Conservation (phyloP, 345 rosid species). For the Ricinus communis region DNA sequence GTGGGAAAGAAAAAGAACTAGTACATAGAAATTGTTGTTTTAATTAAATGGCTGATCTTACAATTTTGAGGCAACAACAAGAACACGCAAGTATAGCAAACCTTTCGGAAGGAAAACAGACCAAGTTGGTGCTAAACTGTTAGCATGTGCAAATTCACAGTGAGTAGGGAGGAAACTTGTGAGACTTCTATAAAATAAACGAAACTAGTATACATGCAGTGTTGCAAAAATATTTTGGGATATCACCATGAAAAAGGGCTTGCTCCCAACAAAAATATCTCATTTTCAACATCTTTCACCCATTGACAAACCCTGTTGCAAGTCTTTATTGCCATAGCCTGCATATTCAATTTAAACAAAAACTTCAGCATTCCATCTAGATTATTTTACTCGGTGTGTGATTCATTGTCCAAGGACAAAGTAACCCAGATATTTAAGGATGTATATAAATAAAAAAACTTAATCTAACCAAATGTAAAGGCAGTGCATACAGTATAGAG, state of each 20-base stretch:
- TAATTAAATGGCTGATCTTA: not conserved
- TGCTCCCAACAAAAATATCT: constrained; percentile 91
- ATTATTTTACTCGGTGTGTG: too few species aligned
- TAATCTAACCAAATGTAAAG: not conserved
- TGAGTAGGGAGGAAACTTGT: not conserved
- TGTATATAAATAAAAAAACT: not conserved
- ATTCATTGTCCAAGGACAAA: too few species aligned
- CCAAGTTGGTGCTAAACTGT: constrained; percentile 3
- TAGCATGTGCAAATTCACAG: not conserved
- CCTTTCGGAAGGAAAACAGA: not conserved
- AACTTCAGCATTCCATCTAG: not conserved
- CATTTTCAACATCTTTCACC: constrained; percentile 96
- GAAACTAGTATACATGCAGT: constrained; percentile 36
- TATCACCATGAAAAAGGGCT: constrained; percentile 96
- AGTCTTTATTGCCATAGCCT: constrained; percentile 88
- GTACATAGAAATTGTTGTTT: not conserved
- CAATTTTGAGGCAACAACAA: not conserved
- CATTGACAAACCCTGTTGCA: constrained; percentile 91
- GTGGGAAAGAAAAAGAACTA: not conserved
- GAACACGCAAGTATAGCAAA: constrained; percentile 5
- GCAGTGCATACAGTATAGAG: not conserved
- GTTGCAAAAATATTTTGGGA: constrained; percentile 18
- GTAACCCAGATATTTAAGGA: not conserved
- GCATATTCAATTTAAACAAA: constrained; percentile 19
- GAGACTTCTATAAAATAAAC: constrained; percentile 18